Evolutionary conservation across 306 rosid species (phyloP), one percentile per base, ranked within the genome.

Genomic region (Trifolium subterraneum): DNA sequence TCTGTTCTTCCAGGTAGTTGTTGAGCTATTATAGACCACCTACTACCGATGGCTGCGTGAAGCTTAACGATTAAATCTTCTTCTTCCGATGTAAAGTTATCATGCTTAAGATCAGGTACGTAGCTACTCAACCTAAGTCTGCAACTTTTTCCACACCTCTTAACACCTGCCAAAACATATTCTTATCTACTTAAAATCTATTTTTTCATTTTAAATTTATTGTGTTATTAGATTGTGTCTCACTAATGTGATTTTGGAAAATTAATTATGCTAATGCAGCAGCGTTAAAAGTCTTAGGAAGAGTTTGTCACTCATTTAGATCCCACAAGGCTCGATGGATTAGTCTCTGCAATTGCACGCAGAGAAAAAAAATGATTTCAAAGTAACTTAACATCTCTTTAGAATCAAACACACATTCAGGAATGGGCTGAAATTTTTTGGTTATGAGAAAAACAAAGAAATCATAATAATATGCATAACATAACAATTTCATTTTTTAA

Each of bases 31-130:
- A 90, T 86, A 48, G 90, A n/a, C 95, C 97, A 94, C 83, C 98
- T 91, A 96, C 98, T 94, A 33, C 98, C 98, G 16, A 94, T 91
- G 82, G 98, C 92, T 73, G 97, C 88, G 22, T 94, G 98, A 83
- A 94, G 98, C 86, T 81, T 91, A 38, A 94, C 80, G 54, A 91
- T 88, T 60, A 91, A 63, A 64, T 94, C 96, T 76, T 94, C 98
- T 75, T 94, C 98, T 79, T 94, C 86, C 16, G 86, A 79, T 48
- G 96, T 83, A 84, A 94, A 92, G 75, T 78, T 84, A 45, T 92
- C 90, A 33, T 77, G 78, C 63, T 91, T 89, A 13, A 88, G 91
- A 75, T 94, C 91, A 72, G 84, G 84, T 69, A 79, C 83, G 78
- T 64, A 73, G 75, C 84, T 91, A 65, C 59, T 83, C 93, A 95